Base-by-base conservation (phyloP, 2,329 filamentous ascomycete species). In the Chaetomium globosum region DNA sequence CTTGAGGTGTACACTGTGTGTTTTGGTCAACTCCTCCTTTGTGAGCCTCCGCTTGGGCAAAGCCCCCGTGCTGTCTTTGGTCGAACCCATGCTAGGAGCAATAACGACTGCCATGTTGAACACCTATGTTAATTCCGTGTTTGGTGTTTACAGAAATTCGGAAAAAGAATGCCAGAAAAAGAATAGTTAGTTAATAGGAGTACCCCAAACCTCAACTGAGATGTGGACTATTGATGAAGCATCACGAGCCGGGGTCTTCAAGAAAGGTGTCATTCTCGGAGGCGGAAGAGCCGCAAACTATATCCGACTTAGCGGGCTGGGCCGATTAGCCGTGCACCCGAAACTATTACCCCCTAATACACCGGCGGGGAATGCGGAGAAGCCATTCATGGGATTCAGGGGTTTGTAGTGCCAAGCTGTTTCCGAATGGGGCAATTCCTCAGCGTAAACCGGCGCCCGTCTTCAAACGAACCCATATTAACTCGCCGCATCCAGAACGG, bases 191-290 rank as follows among this genome's bases (percentile, higher is more conserved):
- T 33, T 23, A 43, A 19, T 16, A 43, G 49, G 8, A 39, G 2
- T 43, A 16, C 16, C 13, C 39, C 57, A 36, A 23, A 39, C n/a
- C 39, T 19, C 21, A 7, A 21, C n/a, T 19, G 43, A 49, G 51
- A 39, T 16, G 49, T 39, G 36, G 26, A 55, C 19, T n/a, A 23
- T 8, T 26, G 58, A 36, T 59, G 21, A 54, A 61, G 48, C 36
- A 52, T 39, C 43, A 13, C 39, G 56, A 36, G 36, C 46, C 33
- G 55, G 54, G 39, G 39, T 48, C 19, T 69, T 67, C 12, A 59
- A 65, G 63, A 68, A 67, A 73, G 68, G 71, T 73, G 72, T 69
- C 72, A 72, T 73, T 68, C 70, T 73, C 72, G 72, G 72, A 73
- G 62, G 62, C 33, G 54, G 59, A 67, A 52, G 66, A 73, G 70